Base-by-base conservation (phyloP, 768 basidiomycete species). In the Xerocomellus intermedius region DNA sequence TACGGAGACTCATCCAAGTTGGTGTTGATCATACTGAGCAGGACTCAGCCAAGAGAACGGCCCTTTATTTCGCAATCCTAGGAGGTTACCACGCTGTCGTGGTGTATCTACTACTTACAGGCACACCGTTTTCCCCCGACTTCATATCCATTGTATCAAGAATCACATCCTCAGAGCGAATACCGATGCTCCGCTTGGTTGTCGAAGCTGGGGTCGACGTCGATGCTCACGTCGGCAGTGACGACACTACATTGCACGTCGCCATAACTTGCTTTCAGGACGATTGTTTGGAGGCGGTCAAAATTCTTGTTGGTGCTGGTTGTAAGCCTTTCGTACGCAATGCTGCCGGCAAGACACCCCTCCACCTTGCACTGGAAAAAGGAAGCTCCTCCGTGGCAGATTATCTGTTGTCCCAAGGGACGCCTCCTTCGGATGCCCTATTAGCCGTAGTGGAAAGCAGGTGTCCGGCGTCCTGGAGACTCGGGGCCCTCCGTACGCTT, bases 1-100 rank as follows among this genome's bases (percentile, higher is more conserved):
- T 57, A 32, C 55, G 37, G 6, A 57, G 42, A 36, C 55, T 57
- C 3, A 17, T 57, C 9, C 56, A 57, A 22, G 56, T 36, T 36
- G 57, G 53, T 13, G 2, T 39, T 0, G 46, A 48, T 32, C 56
- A 14, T 36, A 13, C 24, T 10, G 46, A 24, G 6, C 17, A 6
- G 2, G 37, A 48, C 33, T 48, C 41, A 0, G 10, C 22, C n/a
- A 30, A 6, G 30, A 53, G 37, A 5, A 58, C 56, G 2, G 46
- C 42, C 4, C 24, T 58, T 33, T 6, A 58, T 2, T 10, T 50
- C 9, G 56, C 56, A 9, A 44, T 57, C 14, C 0, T 16, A 37
- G 56, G 56, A 1, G 42, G 55, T 10, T 57, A 57, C 6, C 43
- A 16, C 13, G 53, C 32, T 4, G 10, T 48, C 4, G 30, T 43